These are phyloP conservation scores for Silene coronaria DNA, from an alignment of 179 eudicot species.

Conservation along the genomic window DNA sequence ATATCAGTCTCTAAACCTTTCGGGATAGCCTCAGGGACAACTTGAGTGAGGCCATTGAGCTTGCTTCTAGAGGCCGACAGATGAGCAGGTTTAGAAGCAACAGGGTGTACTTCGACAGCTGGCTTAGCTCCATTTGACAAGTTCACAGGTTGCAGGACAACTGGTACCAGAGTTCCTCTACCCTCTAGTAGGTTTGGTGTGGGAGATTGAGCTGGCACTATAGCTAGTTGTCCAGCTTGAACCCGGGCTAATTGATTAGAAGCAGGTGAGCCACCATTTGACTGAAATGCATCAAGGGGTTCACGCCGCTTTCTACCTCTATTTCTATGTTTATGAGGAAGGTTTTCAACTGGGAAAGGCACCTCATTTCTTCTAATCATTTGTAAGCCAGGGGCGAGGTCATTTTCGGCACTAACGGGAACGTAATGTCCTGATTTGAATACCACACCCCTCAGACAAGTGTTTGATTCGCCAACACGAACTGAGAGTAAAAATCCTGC, in stretches of 20 bases:
- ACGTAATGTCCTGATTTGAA: slow-evolving; percentile 83
- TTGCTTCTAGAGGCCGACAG: slow-evolving; percentile 37
- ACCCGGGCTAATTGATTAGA: slow-evolving; percentile 28
- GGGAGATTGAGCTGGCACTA: slow-evolving; percentile 36
- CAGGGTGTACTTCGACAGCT: slow-evolving; percentile 36
- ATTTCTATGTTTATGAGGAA: slow-evolving; percentile 32
- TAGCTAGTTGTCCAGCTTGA: slow-evolving; percentile 29
- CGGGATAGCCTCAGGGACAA: slow-evolving; percentile 24
- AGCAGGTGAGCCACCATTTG: slow-evolving; percentile 34
- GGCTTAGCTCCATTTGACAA: slow-evolving; percentile 40
- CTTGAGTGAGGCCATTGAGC: slow-evolving; percentile 26
- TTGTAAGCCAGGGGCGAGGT: slow-evolving; percentile 69
- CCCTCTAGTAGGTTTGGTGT: slow-evolving; percentile 38
- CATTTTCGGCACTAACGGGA: slow-evolving; percentile 74
- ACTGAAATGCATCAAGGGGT: slow-evolving; percentile 25
- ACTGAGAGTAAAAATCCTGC: slow-evolving; percentile 77
- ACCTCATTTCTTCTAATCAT: slow-evolving; percentile 65
- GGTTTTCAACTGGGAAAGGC: slow-evolving; percentile 41
- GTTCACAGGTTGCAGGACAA: slow-evolving; percentile 51
- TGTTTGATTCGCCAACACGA: slow-evolving; percentile 58
- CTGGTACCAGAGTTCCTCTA: slow-evolving; percentile 72
- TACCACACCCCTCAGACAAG: slow-evolving; percentile 67
- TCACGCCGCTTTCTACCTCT: slow-evolving; percentile 36
- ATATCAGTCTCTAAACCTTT: slow-evolving; percentile 27
- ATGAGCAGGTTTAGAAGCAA: slow-evolving; percentile 44